These are phyloP conservation scores for Microcos paniculata DNA, from an alignment of 345 rosid genomes.

Conservation along the genomic window DNA sequence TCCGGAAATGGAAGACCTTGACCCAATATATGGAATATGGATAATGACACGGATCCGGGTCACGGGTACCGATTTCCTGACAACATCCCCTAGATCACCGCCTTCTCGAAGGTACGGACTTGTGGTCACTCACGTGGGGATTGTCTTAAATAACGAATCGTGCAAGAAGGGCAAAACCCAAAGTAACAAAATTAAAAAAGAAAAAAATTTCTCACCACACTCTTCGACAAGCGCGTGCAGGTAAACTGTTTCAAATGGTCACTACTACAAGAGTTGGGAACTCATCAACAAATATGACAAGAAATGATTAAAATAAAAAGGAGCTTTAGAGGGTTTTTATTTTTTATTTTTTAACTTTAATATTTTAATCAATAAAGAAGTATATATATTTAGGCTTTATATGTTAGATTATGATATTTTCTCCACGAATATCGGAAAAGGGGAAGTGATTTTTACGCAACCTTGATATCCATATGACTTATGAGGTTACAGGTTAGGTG, in stretches of 20 bases:
- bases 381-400: not conserved
- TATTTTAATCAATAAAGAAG: too few species aligned
- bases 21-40: not conserved
- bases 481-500: not conserved
- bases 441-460: not conserved
- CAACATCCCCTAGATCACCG: constrained; percentile 5
- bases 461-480: not conserved
- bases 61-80: constrained; percentile 5
- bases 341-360: too few species aligned
- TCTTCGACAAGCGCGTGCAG: not conserved
- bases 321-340: too few species aligned
- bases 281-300: not conserved
- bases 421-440: constrained; percentile 3
- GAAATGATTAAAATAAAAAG: not conserved
- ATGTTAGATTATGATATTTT: not conserved
- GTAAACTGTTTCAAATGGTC: not conserved
- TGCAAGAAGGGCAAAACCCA: constrained; percentile 6
- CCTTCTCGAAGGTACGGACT: constrained; percentile 22
- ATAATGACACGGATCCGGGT: constrained; percentile 13
- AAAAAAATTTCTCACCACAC: not conserved
- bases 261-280: not conserved
- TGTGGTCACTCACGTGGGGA: constrained; percentile 22
- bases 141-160: constrained; percentile 8
- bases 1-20: not conserved
- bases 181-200: not conserved